phyloP scores from a whole-genome alignment of 306 rosid genomes.

The Casuarina equisetifolia region DNA sequence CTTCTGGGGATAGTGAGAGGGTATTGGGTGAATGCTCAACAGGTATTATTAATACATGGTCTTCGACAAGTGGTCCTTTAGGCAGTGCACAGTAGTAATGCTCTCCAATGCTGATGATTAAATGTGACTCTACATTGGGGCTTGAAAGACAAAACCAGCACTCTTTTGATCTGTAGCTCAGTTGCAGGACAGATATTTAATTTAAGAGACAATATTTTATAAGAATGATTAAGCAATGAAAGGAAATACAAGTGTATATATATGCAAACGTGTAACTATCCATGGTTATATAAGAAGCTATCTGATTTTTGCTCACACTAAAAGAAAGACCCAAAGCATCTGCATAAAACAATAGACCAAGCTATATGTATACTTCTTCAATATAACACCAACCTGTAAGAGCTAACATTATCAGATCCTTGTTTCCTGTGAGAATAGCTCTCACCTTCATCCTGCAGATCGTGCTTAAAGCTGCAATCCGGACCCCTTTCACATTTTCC shows the following conservation, averaged over 20 bases:
- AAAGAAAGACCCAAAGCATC: constrained; percentile 2
- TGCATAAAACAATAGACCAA: constrained; percentile 19
- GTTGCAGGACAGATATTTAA: constrained; percentile 33
- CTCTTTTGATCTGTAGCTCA: constrained; percentile 74
- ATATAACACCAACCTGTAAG: constrained; percentile 49
- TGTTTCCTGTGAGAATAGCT: constrained; percentile 41
- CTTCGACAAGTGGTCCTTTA: constrained; percentile 91
- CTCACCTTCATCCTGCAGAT: constrained; percentile 69
- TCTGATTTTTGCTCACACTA: constrained; percentile 1
- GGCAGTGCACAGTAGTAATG: constrained; percentile 86
- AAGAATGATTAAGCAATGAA: not conserved
- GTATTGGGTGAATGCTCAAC: constrained; percentile 80
- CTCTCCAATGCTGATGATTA: constrained; percentile 79
- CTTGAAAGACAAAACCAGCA: constrained; percentile 99
- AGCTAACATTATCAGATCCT: constrained; percentile 53
- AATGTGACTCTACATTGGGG: constrained; percentile 78
- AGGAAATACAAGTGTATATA: too few relatives aligned
- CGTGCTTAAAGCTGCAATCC: constrained; percentile 82
- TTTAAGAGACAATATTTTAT: constrained; percentile 18
- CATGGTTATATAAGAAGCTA: not conserved
- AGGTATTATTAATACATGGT: constrained; percentile 77
- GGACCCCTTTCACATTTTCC: constrained; percentile 93
- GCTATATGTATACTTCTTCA: constrained; percentile 14
- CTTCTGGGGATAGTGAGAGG: constrained; percentile 54
- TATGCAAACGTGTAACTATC: too few relatives aligned